These are phyloP conservation scores for Metarhizium sp. DNA, from an alignment of 2,329 filamentous ascomycete species.

Conservation along the genomic window DNA sequence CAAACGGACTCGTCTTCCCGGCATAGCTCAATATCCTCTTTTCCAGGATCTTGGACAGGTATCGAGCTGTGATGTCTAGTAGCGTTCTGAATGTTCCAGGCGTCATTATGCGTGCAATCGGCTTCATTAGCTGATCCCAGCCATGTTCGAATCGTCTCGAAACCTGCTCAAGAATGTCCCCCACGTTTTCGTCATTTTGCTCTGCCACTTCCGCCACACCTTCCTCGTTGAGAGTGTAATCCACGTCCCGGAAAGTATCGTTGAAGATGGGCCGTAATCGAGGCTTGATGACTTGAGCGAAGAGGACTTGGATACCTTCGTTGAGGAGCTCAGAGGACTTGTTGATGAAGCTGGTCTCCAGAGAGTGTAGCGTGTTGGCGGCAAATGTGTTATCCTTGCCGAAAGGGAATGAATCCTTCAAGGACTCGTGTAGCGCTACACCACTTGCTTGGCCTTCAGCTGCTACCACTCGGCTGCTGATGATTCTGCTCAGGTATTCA, in stretches of 20 bases:
- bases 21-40: conserved; percentile 78
- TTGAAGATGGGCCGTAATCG: conserved; percentile 75
- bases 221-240: conserved; percentile 65
- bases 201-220: conserved; percentile 48
- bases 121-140: conserved; percentile 79
- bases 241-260: conserved; percentile 84
- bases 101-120: conserved; percentile 78
- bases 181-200: conserved; percentile 44
- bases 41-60: conserved; percentile 72
- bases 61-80: conserved; percentile 61
- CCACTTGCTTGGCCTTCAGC: conserved; percentile 26
- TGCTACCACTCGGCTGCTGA: conserved; percentile 53
- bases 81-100: conserved; percentile 66
- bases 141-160: conserved; percentile 70
- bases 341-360: conserved; percentile 62
- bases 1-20: conserved; percentile 70
- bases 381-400: conserved; percentile 66
- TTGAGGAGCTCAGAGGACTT: conserved; percentile 76
- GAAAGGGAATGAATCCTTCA: conserved; percentile 69
- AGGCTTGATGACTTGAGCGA: conserved; percentile 77
- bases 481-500: conserved; percentile 83
- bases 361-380: conserved; percentile 53
- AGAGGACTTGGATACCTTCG: conserved; percentile 78
- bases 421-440: conserved; percentile 28
- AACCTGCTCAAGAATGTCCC: conserved; percentile 55